These are phyloP conservation scores for Aspergillus oerlinghausenensis DNA, from an alignment of 2,329 filamentous ascomycete species.

Conservation along the genomic window DNA sequence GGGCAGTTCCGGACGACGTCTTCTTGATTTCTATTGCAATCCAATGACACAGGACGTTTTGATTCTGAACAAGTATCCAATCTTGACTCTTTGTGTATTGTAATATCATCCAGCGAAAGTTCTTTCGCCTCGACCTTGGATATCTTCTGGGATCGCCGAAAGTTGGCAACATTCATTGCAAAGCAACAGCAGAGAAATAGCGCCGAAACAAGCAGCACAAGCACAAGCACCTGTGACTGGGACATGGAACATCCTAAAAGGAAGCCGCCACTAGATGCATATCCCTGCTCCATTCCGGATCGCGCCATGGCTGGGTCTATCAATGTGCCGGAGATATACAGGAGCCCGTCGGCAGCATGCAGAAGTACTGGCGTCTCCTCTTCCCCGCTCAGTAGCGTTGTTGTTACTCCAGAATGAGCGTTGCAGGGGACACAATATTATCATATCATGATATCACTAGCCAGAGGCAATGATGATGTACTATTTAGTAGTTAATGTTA, in stretches of 20 bases:
- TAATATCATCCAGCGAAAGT: neutral
- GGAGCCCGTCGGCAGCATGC: neutral
- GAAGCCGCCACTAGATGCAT: neutral
- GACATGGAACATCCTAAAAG: neutral
- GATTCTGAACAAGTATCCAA: neutral
- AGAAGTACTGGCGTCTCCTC: neutral
- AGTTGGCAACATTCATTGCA: neutral
- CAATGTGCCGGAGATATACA: neutral
- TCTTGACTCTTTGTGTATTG: neutral
- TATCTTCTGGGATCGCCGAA: neutral
- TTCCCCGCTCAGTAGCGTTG: neutral
- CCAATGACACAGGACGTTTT: neutral
- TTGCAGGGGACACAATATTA: neutral
- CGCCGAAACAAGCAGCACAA: neutral
- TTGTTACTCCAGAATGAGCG: neutral
- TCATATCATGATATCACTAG: neutral
- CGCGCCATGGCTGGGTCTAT: neutral
- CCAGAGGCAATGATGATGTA: neutral
- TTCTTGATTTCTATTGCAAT: neutral
- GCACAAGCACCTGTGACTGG: neutral
- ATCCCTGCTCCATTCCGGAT: neutral
- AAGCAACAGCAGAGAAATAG: neutral
- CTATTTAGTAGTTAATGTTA: neutral
- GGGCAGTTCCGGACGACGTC: neutral
- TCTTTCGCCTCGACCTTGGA: neutral